These are phyloP conservation scores for Hansenula sp. DNA, from an alignment of 1,139 yeast genomes.

Conservation along the genomic window DNA sequence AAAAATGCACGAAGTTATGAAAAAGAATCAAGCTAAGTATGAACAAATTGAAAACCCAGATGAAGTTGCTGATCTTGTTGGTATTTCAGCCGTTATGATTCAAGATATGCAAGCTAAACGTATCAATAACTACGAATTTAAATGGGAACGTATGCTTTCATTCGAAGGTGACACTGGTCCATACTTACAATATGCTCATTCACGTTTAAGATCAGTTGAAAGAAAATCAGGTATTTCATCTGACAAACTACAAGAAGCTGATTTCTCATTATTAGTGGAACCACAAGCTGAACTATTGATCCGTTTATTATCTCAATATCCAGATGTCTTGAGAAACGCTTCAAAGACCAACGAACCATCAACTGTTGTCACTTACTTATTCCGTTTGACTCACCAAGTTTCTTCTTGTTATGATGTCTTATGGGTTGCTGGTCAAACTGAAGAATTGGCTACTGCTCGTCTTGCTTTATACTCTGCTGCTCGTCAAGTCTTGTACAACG, in stretches of 20 bases:
- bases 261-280: constrained; percentile 69
- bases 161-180: constrained; percentile 99
- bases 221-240: constrained; percentile 60
- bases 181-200: constrained; percentile 96
- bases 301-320: constrained; percentile 84
- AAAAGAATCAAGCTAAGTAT: constrained; percentile 85
- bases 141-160: constrained; percentile 98
- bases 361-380: constrained; percentile 89
- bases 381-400: constrained; percentile 88
- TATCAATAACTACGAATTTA: constrained; percentile 91
- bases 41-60: constrained; percentile 95
- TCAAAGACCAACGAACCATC: constrained; percentile 87
- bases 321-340: constrained; percentile 85
- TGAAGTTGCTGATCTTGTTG: constrained; percentile 90
- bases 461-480: constrained; percentile 90
- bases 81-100: constrained; percentile 97
- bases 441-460: constrained; percentile 85
- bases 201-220: constrained; percentile 92
- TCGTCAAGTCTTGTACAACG: constrained; percentile 84
- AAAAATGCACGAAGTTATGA: constrained; percentile 97
- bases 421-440: constrained; percentile 97
- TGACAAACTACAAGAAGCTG: constrained; percentile 51
- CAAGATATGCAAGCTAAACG: constrained; percentile 99
- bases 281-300: constrained; percentile 70
- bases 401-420: constrained; percentile 92